A percentile compares a stretch with the other conserved stretches of the same genome.
Evolutionary conservation across 257 asterid genomes (phyloP).

Genomic region (Apocynum venetum): DNA sequence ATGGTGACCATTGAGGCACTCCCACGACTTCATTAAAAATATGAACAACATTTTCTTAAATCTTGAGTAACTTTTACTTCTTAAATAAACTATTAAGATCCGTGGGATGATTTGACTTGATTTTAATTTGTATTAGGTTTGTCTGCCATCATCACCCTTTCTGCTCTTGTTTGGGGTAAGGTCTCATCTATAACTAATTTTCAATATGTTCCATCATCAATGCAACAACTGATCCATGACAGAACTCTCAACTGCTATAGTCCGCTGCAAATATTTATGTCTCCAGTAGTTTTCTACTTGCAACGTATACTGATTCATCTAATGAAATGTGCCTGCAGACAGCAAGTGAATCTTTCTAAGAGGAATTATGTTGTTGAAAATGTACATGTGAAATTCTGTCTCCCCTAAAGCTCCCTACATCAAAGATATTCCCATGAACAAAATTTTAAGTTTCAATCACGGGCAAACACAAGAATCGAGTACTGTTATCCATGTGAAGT

Average conservation of each 20-base stretch:
- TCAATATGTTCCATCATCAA: neutral
- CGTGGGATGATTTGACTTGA: neutral
- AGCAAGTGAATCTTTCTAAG: neutral
- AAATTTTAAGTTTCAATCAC: neutral
- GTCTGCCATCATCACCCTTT: neutral
- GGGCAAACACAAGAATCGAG: neutral
- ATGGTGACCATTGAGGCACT: neutral
- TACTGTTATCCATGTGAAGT: slow-evolving; percentile 16
- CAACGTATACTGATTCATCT: neutral
- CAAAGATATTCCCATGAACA: neutral
- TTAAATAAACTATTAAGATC: neutral
- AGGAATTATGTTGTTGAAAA: neutral
- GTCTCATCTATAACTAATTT: neutral
- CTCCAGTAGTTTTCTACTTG: neutral
- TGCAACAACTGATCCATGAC: neutral
- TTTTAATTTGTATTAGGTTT: slow-evolving; percentile 2
- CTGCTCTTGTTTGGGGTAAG: neutral
- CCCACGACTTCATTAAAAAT: neutral
- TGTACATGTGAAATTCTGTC: neutral
- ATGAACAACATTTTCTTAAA: neutral
- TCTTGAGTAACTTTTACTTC: neutral
- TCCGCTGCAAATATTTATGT: neutral
- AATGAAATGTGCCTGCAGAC: neutral
- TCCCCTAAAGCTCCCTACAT: neutral
- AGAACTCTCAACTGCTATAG: neutral